Percentiles rank a stretch among this genome's conserved stretches.
These are phyloP conservation scores for Funneliformis geosporum DNA, from an alignment of 192 early-diverging fungal species.

Conservation along the genomic window DNA sequence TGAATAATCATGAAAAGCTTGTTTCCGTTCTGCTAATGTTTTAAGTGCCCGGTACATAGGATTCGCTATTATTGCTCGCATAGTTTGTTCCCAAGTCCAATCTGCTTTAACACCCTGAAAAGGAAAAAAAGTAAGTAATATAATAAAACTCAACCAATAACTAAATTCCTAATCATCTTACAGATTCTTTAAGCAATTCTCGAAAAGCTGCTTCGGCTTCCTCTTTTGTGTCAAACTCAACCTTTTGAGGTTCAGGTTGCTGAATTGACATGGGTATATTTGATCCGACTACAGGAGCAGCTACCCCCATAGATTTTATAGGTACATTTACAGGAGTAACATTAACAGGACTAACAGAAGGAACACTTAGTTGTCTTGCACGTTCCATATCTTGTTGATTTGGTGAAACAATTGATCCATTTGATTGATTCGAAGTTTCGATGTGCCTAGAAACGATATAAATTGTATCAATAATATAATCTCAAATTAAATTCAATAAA, in stretches of 20 bases:
- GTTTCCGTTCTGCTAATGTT: constrained; percentile 78
- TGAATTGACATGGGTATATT: constrained; percentile 21
- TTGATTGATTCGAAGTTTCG: constrained; percentile 21
- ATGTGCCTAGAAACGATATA: not conserved
- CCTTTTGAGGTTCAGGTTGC: constrained; percentile 1
- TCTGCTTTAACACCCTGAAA: constrained; percentile 71
- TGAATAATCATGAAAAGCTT: constrained; percentile 75
- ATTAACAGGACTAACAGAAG: constrained; percentile 27
- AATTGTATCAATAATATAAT: not conserved
- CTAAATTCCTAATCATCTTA: constrained; percentile 33
- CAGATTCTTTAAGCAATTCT: constrained; percentile 69
- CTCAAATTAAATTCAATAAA: not conserved
- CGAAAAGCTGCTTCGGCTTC: constrained; percentile 82
- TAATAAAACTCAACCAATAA: not conserved
- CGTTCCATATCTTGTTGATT: constrained; percentile 31
- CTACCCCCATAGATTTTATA: constrained; percentile 17
- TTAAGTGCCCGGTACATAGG: constrained; percentile 83
- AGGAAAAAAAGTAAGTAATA: not conserved
- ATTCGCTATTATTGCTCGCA: constrained; percentile 81
- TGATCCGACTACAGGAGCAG: constrained; percentile 22
- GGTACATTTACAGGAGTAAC: constrained; percentile 30
- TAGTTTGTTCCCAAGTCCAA: constrained; percentile 94
- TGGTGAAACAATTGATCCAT: constrained; percentile 34
- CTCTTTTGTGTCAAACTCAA: constrained; percentile 74
- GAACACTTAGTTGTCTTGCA: constrained; percentile 22